phyloP scores from a whole-genome alignment of 2,329 filamentous ascomycete species.

The Colletotrichum theobromicola region DNA sequence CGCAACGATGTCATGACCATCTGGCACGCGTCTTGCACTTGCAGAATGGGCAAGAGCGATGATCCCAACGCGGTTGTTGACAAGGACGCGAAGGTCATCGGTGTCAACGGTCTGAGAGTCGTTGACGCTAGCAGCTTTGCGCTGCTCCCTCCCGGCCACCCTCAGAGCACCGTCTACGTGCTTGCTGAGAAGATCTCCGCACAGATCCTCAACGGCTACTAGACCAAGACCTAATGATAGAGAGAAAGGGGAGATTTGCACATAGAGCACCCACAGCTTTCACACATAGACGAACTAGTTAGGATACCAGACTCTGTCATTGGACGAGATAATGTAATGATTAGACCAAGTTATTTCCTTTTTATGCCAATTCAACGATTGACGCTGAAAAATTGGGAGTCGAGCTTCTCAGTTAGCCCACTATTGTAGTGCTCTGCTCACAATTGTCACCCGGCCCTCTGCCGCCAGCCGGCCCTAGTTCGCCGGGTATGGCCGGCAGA shows the following conservation, averaged over 20 bases:
- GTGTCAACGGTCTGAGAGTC: conserved; percentile 33
- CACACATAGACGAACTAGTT: neutral
- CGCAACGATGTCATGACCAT: conserved; percentile 50
- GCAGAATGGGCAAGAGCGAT: conserved; percentile 51
- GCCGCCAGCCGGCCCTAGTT: neutral
- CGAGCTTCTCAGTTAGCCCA: rapidly evolving
- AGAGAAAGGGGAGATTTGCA: neutral
- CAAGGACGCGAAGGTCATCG: conserved; percentile 30
- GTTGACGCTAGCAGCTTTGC: conserved; percentile 34
- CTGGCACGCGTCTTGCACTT: conserved; percentile 56
- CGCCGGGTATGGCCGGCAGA: neutral
- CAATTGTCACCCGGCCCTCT: neutral
- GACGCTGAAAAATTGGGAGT: neutral
- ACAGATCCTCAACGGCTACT: conserved; percentile 36
- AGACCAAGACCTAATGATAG: neutral
- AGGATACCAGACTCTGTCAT: neutral
- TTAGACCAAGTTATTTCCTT: neutral
- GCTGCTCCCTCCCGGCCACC: conserved; percentile 29
- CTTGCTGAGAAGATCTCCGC: conserved; percentile 30
- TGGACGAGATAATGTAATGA: neutral
- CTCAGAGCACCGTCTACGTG: conserved; percentile 26
- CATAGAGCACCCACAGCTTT: neutral
- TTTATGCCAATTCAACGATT: neutral
- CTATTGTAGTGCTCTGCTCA: neutral
- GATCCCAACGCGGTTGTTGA: conserved; percentile 37